Conservation (phyloP, 257 asterid species). For the Verbena officinalis region DNA sequence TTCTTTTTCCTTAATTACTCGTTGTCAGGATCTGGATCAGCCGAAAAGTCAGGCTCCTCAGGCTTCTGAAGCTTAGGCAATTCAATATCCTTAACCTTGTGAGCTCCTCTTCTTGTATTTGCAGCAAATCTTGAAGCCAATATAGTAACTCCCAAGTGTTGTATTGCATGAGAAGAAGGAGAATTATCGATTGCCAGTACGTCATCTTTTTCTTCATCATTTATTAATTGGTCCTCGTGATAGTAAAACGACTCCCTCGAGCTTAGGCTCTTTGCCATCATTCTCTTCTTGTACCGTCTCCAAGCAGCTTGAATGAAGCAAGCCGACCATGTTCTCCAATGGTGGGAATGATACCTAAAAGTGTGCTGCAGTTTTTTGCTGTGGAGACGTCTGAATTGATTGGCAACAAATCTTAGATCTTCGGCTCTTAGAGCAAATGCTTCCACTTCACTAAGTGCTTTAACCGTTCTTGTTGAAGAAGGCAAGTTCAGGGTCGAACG, state of each 20-base stretch:
- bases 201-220: constrained; percentile 30
- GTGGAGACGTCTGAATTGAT: constrained; percentile 83
- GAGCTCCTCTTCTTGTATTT: constrained; percentile 71
- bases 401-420: constrained; percentile 82
- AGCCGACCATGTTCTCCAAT: constrained; percentile 89
- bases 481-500: constrained; percentile 63
- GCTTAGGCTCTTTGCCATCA: constrained; percentile 44
- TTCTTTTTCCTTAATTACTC: constrained; percentile 38
- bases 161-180: constrained; percentile 42
- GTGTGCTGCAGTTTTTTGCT: constrained; percentile 87
- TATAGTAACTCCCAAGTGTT: constrained; percentile 60
- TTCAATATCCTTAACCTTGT: constrained; percentile 57
- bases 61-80: constrained; percentile 69
- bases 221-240: constrained; percentile 30
- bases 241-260: constrained; percentile 51
- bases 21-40: constrained; percentile 64
- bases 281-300: constrained; percentile 61
- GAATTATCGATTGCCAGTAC: constrained; percentile 9
- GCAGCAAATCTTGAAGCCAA: constrained; percentile 81
- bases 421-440: constrained; percentile 82
- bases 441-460: constrained; percentile 71
- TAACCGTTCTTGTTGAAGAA: constrained; percentile 82
- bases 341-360: constrained; percentile 74
- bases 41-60: constrained; percentile 79
- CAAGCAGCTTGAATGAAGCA: constrained; percentile 84